Base-by-base conservation (phyloP, 2,329 filamentous ascomycete genomes). In the Seiridium unicorne region DNA sequence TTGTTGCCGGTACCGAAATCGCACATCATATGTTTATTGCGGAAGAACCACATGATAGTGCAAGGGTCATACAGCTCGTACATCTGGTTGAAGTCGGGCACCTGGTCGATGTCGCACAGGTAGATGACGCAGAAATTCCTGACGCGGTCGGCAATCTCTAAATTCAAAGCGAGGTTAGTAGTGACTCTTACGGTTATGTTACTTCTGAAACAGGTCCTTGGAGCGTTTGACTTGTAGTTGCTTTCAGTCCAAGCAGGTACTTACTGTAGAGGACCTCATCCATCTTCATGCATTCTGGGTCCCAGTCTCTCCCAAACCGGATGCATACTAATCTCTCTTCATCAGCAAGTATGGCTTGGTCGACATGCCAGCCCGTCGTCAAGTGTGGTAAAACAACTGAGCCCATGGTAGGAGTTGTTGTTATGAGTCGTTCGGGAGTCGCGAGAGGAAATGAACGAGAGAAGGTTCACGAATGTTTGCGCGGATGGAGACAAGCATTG, bases 11-110 rank as follows among this genome's bases (percentile, higher is more conserved):
- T 99, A 51, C 94, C 94, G 68, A 97, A 93, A 85, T 98, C 94
- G 75, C 91, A 92, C 91, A 96, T 96, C 87, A 98, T 98, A 78
- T 97, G 93, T 76, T 99, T 99, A 75, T 99, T 99, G 63, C 94
- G 87, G 81, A 93, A 97, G 83, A 97, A 97, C 78, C 92, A 96
- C 91, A 97, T 97, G 76, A 98, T 88, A 3, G 95, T 96, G 79
- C 93, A 92, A 0, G 93, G 88, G 73, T 99, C 91, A 80, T 95
- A 93, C 5, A 93, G 82, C 73, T 93, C 87, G 81, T 97, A 97
- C 94, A 98, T 98, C 70, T 90, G 87, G 74, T 95, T 97, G 81
- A 97, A 97, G 75, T 96, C 92, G 60, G 91, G 91, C 4, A 96
- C 91, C 74, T 93, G 84, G 72, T 96, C 91, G 69, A 96, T 89